Conservation (phyloP, 805 yeast species). For the Kuraishia molischiana region DNA sequence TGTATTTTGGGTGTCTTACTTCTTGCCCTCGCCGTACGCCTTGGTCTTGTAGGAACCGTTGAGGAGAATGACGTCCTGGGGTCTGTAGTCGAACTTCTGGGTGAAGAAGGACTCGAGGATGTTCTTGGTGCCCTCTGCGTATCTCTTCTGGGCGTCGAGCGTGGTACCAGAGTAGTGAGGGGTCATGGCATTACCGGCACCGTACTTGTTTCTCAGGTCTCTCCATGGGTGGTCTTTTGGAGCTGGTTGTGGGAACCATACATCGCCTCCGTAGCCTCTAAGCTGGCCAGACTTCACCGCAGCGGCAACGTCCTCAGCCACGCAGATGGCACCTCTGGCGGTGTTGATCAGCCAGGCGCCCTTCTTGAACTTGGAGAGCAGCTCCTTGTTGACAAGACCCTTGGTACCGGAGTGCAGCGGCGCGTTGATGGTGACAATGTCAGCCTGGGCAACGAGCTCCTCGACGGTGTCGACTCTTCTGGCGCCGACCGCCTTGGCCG, state of each 20-base stretch:
- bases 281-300: conserved; percentile 62
- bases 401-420: conserved; percentile 65
- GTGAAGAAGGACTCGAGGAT: conserved; percentile 56
- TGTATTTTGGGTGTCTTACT: too few species aligned
- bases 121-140: conserved; percentile 57
- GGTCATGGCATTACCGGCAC: conserved; percentile 79
- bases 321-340: conserved; percentile 76
- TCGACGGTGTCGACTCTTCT: conserved; percentile 50
- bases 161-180: conserved; percentile 78
- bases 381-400: conserved; percentile 58
- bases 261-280: conserved; percentile 80
- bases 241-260: conserved; percentile 81
- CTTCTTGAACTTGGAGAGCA: conserved; percentile 58
- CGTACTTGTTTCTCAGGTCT: conserved; percentile 50
- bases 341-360: conserved; percentile 72
- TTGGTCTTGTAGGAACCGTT: conserved; percentile 67
- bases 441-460: conserved; percentile 58
- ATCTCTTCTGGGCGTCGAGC: conserved; percentile 70
- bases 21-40: conserved; percentile 52
- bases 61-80: conserved; percentile 66
- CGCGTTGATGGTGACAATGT: conserved; percentile 67
- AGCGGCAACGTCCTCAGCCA: conserved; percentile 64
- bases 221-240: conserved; percentile 76
- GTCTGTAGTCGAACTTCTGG: conserved; percentile 56
- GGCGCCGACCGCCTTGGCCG: conserved; percentile 48